Evolutionary conservation across 371 early-diverging fungal species (phyloP).

Genomic region (Coemansia sp.): DNA sequence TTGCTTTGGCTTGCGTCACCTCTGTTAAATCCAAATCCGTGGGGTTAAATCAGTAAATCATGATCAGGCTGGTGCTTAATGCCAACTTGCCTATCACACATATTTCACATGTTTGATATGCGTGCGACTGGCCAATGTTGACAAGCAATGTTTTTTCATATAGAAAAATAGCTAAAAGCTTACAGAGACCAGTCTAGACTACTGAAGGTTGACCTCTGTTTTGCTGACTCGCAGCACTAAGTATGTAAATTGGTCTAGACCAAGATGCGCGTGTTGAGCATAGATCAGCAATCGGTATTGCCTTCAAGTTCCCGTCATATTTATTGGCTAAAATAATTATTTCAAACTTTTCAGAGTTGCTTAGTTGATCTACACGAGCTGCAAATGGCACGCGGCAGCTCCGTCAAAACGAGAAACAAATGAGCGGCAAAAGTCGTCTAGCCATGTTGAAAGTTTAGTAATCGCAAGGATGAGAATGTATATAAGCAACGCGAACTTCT

Average conservation of each 20-base stretch:
- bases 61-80: neutral
- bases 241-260: neutral
- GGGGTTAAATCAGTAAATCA: neutral
- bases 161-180: neutral
- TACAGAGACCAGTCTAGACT: neutral
- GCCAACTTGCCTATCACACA: neutral
- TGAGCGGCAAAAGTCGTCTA: neutral
- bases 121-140: neutral
- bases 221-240: neutral
- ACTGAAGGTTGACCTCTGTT: neutral
- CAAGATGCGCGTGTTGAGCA: neutral
- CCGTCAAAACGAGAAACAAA: neutral
- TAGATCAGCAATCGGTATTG: neutral
- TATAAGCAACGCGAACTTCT: slow-evolving; percentile 6
- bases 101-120: neutral
- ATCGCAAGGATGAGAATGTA: neutral
- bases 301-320: neutral
- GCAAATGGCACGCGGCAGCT: neutral
- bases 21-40: neutral
- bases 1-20: slow-evolving; percentile 2
- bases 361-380: neutral
- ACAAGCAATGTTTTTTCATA: neutral
- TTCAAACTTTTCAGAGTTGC: too few relatives aligned
- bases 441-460: neutral
- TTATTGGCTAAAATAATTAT: neutral